Evolutionary conservation across 83 land plant species (phyloP), one percentile per base, ranked within the genome.

Genomic region (Thuja plicata): DNA sequence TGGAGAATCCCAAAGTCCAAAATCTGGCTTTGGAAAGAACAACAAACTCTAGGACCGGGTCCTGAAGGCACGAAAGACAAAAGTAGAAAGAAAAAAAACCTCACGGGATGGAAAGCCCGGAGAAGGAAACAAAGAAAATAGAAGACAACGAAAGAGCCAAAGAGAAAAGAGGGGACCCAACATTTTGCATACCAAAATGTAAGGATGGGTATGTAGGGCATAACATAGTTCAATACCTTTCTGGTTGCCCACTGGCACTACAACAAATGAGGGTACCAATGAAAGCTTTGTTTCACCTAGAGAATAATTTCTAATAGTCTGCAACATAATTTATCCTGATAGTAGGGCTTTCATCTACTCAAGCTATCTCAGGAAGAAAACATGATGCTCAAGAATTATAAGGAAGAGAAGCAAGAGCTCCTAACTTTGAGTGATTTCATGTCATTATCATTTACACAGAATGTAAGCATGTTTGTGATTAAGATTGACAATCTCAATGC

Each of bases 361-460:
- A 73, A 73, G 32, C 8, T n/a, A 21, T 91, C 6, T 86, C 88
- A 94, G 95, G 95, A 94, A 85, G 95, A 94, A 85, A 94, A 94
- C 88, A 87, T 93, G 90, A 83, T 89, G 86, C 21, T 94, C 87
- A 93, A 92, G 84, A 73, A 48, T 34, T 71, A 35, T 3, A 94
- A 92, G 52, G 89, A 71, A 19, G 74, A 60, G 48, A 70, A 37
- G 38, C 90, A 92, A n/a, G 89, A 91, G 84, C 41, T 88, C 32
- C 8, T 93, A 34, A 43, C 38, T 76, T 93, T 91, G 92, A 88
- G 52, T 43, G 95, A 94, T 89, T 94, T 90, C 91, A 79, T 91
- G 87, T 93, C 95, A 1, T 43, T 93, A 74, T 88, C 92, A 55
- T 94, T 94, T 57, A 94, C 95, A 21, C 95, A 94, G 74, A 88